Conservation (phyloP, 2,329 filamentous ascomycete species). For the Triangularia setosa region DNA sequence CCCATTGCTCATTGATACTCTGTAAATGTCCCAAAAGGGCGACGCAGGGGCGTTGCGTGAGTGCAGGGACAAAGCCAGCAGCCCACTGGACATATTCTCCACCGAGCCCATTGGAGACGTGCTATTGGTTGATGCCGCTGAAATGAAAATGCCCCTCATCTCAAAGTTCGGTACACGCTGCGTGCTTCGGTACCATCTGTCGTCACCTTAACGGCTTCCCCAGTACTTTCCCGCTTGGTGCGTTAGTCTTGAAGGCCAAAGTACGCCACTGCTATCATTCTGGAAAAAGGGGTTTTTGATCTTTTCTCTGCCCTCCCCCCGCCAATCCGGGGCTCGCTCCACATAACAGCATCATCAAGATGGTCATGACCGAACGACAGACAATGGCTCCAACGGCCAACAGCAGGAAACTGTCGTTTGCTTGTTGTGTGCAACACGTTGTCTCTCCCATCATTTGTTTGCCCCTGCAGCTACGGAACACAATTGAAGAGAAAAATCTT, state of each 20-base stretch:
- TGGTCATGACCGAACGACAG: neutral
- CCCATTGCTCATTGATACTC: neutral
- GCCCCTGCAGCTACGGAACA: neutral
- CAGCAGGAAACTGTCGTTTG: too few species aligned
- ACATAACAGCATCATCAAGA: neutral
- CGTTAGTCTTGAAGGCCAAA: neutral
- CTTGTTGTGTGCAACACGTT: neutral
- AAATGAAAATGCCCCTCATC: neutral
- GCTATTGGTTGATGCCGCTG: neutral
- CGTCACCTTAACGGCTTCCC: neutral
- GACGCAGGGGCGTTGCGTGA: neutral
- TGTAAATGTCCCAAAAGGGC: neutral
- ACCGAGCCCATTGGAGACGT: neutral
- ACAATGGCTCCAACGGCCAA: too few species aligned
- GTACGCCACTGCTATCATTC: neutral
- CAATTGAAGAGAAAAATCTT: neutral
- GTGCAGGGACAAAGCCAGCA: slow-evolving; percentile 5
- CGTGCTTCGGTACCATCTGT: neutral
- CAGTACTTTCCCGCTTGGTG: neutral
- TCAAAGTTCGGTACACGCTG: neutral
- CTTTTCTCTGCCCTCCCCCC: neutral
- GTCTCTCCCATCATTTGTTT: neutral
- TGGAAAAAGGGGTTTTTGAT: slow-evolving; percentile 5
- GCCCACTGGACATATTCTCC: neutral
- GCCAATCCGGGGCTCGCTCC: neutral